Percentiles rank a stretch among this genome's conserved stretches.
phyloP scores from a whole-genome alignment of 306 rosid genomes.

The Quercus berberidifolia region DNA sequence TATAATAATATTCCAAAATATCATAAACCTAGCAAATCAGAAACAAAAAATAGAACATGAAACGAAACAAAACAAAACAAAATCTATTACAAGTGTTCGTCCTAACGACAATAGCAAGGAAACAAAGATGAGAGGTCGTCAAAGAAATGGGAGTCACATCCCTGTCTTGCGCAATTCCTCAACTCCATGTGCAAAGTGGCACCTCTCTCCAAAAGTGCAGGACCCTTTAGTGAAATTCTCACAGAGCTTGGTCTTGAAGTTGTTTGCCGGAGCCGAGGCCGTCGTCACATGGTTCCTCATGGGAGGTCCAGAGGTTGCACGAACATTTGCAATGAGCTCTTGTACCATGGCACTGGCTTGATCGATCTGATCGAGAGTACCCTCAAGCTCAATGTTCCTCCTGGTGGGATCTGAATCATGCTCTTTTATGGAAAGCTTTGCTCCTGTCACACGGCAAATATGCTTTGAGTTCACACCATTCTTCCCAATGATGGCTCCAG shows the following conservation, averaged over 20 bases:
- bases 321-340: constrained; percentile 63
- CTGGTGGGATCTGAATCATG: constrained; percentile 69
- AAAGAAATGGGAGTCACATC: constrained; percentile 18
- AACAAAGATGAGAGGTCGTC: background rate
- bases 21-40: background rate
- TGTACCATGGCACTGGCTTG: constrained; percentile 86
- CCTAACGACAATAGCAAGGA: background rate
- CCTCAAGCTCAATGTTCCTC: constrained; percentile 85
- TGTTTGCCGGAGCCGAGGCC: constrained; percentile 29
- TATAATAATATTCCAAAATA: background rate
- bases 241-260: constrained; percentile 79
- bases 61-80: background rate
- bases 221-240: constrained; percentile 65
- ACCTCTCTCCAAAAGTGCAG: constrained; percentile 86
- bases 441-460: constrained; percentile 81
- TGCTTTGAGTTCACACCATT: constrained; percentile 77
- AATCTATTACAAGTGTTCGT: background rate
- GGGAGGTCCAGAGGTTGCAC: constrained; percentile 46
- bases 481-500: constrained; percentile 86
- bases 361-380: constrained; percentile 68
- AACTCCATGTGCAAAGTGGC: constrained; percentile 84
- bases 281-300: constrained; percentile 33
- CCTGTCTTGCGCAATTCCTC: constrained; percentile 62
- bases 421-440: constrained; percentile 68
- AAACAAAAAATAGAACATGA: background rate